These are phyloP conservation scores for Neurospora discreta DNA, from an alignment of 495 filamentous ascomycete genomes.

Conservation along the genomic window DNA sequence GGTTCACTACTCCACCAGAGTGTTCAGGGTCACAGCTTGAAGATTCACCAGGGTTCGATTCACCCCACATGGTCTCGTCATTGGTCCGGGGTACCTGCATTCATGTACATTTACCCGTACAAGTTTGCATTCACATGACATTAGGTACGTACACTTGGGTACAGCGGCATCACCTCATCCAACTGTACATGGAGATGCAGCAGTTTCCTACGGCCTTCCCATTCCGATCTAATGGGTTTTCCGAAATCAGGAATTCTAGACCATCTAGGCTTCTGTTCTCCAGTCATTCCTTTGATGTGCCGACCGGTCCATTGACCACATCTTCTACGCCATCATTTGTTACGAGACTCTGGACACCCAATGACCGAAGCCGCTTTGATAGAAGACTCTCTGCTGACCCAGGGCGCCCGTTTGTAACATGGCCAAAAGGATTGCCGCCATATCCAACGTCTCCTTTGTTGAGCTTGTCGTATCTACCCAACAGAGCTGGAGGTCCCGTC, in stretches of 20 bases:
- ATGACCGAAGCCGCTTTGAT: constrained; percentile 32
- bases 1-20: background rate
- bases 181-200: background rate
- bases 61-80: background rate
- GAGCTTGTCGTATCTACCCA: constrained; percentile 58
- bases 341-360: constrained; percentile 20
- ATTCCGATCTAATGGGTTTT: background rate
- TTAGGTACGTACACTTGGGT: background rate
- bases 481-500: constrained; percentile 20
- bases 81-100: background rate
- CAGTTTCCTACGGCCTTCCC: background rate
- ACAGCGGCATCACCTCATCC: background rate
- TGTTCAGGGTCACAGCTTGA: background rate
- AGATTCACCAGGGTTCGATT: background rate
- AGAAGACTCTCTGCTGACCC: constrained; percentile 29
- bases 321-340: background rate
- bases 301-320: background rate
- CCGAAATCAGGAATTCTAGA: background rate
- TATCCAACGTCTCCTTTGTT: constrained; percentile 58
- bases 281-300: background rate
- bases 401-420: constrained; percentile 7
- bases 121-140: background rate
- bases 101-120: background rate
- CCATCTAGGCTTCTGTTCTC: background rate
- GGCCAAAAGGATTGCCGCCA: constrained; percentile 45